Evolutionary conservation across 1,284 basidiomycete species (phyloP).

Genomic region (Spongispora temasekensis): DNA sequence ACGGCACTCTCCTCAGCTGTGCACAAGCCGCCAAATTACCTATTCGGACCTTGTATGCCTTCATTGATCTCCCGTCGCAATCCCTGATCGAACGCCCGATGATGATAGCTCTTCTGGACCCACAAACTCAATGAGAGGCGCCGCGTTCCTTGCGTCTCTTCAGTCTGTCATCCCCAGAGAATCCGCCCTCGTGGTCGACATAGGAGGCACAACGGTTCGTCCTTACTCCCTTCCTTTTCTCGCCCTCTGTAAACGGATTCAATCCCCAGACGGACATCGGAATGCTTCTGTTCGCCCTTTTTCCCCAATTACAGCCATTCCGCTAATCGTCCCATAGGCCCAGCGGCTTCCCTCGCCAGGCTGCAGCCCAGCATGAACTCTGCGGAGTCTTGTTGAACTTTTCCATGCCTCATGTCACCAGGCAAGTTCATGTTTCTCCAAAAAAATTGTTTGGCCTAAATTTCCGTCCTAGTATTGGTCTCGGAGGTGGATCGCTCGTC

Average conservation of each 20-base stretch:
- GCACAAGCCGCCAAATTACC: constrained; percentile 55
- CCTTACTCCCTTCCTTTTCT: constrained; percentile 12
- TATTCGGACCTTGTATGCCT: constrained; percentile 54
- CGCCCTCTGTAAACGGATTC: constrained; percentile 15
- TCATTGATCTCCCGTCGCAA: constrained; percentile 2
- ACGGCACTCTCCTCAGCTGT: constrained; percentile 57
- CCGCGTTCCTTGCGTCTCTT: constrained; percentile 52
- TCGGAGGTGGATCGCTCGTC: constrained; percentile 58
- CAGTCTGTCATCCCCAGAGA: constrained; percentile 39
- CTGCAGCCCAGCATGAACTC: constrained; percentile 47
- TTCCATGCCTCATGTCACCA: constrained; percentile 43
- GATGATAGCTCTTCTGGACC: constrained; percentile 51
- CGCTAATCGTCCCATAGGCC: constrained; percentile 26
- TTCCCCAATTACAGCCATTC: background rate
- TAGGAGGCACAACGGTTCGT: constrained; percentile 56
- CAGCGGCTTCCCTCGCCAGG: constrained; percentile 50
- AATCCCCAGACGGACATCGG: constrained; percentile 37
- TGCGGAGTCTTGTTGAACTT: constrained; percentile 37
- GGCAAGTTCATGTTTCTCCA: constrained; percentile 24
- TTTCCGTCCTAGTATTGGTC: constrained; percentile 40
- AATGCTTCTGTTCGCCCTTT: constrained; percentile 34
- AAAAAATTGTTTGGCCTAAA: constrained; percentile 3
- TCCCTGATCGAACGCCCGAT: constrained; percentile 9
- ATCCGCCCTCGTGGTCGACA: constrained; percentile 55
- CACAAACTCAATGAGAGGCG: constrained; percentile 68